A percentile compares a stretch with the other conserved stretches of the same genome.
Conservation (phyloP, 176 grass and related monocot genomes). For the Tillandsia fasciculata region DNA sequence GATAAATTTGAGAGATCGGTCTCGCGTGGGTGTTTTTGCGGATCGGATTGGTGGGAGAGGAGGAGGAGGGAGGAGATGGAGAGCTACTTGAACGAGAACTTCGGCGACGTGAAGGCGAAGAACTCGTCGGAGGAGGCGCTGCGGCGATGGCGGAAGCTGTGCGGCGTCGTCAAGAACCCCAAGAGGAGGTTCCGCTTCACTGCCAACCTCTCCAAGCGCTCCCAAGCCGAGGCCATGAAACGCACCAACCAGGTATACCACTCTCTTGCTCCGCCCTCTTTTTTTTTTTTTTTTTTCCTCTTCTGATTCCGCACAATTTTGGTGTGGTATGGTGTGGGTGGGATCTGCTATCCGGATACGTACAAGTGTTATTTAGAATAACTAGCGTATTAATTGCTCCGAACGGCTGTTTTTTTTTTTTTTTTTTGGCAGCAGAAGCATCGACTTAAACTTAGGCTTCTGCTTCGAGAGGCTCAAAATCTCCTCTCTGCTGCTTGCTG, state of each 20-base stretch:
- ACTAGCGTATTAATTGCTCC: too few relatives aligned
- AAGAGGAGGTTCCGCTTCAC: constrained; percentile 93
- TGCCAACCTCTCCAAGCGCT: constrained; percentile 67
- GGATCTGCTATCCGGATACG: background rate
- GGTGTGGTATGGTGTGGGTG: background rate
- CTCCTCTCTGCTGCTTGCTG: too few relatives aligned
- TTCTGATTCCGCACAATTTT: background rate
- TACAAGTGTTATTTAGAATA: too few relatives aligned
- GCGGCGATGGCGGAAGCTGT: constrained; percentile 67
- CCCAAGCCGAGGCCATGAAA: constrained; percentile 57
- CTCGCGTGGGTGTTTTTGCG: too few relatives aligned
- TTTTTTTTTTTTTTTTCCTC: background rate
- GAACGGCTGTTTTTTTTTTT: too few relatives aligned
- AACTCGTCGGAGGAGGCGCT: constrained; percentile 83
- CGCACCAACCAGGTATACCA: constrained; percentile 46
- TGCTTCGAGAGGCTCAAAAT: too few relatives aligned
- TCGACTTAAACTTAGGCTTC: too few relatives aligned
- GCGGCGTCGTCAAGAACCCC: constrained; percentile 90
- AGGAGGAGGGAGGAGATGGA: constrained; percentile 15
- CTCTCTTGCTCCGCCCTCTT: background rate
- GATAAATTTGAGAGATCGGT: too few relatives aligned
- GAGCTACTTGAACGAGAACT: constrained; percentile 56
- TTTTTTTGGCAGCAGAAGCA: too few relatives aligned
- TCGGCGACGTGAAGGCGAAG: constrained; percentile 35
- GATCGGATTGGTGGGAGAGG: background rate